Percentiles rank a stretch among this genome's conserved stretches.
These are phyloP conservation scores for Chlamydomonas schloesseri DNA, from an alignment of 139 green algal species.

Conservation along the genomic window DNA sequence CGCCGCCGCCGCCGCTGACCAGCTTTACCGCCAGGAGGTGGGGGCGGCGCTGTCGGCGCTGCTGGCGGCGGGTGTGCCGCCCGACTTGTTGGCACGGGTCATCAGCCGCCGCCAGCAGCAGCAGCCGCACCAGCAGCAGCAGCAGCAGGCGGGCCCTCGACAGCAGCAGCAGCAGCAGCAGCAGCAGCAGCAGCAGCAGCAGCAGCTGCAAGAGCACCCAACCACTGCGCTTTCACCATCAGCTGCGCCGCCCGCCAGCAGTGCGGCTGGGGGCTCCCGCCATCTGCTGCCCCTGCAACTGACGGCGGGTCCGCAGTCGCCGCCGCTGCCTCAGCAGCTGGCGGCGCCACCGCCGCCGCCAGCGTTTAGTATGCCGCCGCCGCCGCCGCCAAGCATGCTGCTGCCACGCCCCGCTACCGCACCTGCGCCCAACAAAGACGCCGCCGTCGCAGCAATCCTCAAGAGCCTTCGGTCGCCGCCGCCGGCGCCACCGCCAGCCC, in stretches of 20 bases:
- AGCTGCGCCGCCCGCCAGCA: too few relatives aligned
- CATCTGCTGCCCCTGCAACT: background rate
- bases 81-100: background rate
- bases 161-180: slow-evolving; percentile 15
- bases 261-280: too few relatives aligned
- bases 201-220: background rate
- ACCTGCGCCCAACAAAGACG: slow-evolving; percentile 5
- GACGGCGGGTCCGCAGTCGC: background rate
- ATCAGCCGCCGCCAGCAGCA: slow-evolving; percentile 8
- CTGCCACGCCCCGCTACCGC: background rate
- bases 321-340: background rate
- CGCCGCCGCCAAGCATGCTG: background rate
- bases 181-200: background rate
- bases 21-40: background rate
- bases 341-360: background rate
- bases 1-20: background rate
- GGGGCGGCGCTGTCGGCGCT: background rate
- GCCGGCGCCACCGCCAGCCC: background rate
- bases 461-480: background rate
- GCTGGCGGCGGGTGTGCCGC: slow-evolving; percentile 15
- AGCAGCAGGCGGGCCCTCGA: background rate
- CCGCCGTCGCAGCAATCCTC: slow-evolving; percentile 1
- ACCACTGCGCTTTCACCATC: too few relatives aligned
- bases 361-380: background rate
- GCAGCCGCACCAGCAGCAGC: background rate